phyloP scores from a whole-genome alignment of 164 flowering plant species.

The Vitis amurensis region DNA sequence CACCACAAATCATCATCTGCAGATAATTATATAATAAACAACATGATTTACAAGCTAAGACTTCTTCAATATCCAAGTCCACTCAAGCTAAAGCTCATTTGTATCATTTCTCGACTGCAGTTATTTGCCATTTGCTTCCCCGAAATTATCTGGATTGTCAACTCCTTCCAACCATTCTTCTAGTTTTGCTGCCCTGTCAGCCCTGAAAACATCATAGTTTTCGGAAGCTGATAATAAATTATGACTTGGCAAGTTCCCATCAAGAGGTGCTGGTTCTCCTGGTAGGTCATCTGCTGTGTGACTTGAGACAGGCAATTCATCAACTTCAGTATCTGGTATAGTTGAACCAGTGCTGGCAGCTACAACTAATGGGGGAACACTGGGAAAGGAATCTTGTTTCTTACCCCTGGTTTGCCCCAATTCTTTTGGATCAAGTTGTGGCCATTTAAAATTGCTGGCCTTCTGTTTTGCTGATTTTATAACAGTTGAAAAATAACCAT shows the following conservation, averaged over 20 bases:
- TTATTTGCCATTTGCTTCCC: conserved; percentile 6
- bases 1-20: no score
- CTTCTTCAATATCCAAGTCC: not conserved
- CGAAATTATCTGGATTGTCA: conserved; percentile 9
- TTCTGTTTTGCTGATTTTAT: conserved; percentile 64
- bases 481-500: conserved; percentile 56
- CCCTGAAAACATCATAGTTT: conserved; percentile 63
- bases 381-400: conserved; percentile 15
- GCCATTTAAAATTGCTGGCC: conserved; percentile 62
- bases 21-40: not conserved
- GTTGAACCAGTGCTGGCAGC: conserved; percentile 27
- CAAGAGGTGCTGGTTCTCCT: conserved; percentile 15
- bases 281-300: conserved; percentile 35
- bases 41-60: not conserved
- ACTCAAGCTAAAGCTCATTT: not conserved
- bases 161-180: conserved; percentile 61
- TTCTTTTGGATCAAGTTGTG: conserved; percentile 46
- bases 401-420: conserved; percentile 12
- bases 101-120: not conserved
- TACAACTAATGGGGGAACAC: conserved; percentile 17
- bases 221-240: conserved; percentile 27
- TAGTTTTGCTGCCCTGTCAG: conserved; percentile 67
- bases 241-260: conserved; percentile 10
- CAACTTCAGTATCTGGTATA: conserved; percentile 32
- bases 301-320: conserved; percentile 57